phyloP scores from a whole-genome alignment of 1,139 yeast genomes.

The Lodderomyces oxycetoniae region DNA sequence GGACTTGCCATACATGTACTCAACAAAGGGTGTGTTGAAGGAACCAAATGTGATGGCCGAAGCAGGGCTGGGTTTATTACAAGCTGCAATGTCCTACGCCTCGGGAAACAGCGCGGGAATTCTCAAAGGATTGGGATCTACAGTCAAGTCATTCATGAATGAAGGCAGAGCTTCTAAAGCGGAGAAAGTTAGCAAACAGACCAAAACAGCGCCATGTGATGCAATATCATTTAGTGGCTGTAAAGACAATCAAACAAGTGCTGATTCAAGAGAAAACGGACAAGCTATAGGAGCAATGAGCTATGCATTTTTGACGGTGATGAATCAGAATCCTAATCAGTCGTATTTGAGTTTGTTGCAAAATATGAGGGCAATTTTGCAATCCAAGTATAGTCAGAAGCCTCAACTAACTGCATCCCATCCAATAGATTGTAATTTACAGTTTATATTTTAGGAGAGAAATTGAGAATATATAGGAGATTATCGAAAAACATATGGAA shows the following conservation, averaged over 20 bases:
- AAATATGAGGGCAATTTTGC: slow-evolving; percentile 69
- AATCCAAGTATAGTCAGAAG: slow-evolving; percentile 72
- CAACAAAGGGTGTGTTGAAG: slow-evolving; percentile 86
- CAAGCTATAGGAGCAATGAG: slow-evolving; percentile 92
- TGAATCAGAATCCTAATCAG: slow-evolving; percentile 66
- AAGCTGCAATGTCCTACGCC: slow-evolving; percentile 69
- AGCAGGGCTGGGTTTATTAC: slow-evolving; percentile 71
- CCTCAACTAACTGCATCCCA: slow-evolving; percentile 86
- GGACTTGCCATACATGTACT: slow-evolving; percentile 84
- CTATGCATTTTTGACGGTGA: slow-evolving; percentile 75
- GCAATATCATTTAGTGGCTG: slow-evolving; percentile 85
- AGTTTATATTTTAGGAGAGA: slow-evolving; percentile 35
- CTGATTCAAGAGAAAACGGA: slow-evolving; percentile 80
- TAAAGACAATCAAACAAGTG: slow-evolving; percentile 76
- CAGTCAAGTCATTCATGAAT: slow-evolving; percentile 43
- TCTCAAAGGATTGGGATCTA: slow-evolving; percentile 35
- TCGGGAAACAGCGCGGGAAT: slow-evolving; percentile 62
- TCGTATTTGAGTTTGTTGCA: slow-evolving; percentile 73
- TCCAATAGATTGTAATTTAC: slow-evolving; percentile 74
- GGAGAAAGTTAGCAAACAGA: slow-evolving; percentile 30
- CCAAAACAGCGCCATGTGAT: slow-evolving; percentile 84
- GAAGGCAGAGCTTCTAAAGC: slow-evolving; percentile 23
- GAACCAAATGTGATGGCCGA: slow-evolving; percentile 87
- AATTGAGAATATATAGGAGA: no score
- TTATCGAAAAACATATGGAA: background rate